Conservation (phyloP, 2,329 filamentous ascomycete genomes). For the Botrytis paeoniae region DNA sequence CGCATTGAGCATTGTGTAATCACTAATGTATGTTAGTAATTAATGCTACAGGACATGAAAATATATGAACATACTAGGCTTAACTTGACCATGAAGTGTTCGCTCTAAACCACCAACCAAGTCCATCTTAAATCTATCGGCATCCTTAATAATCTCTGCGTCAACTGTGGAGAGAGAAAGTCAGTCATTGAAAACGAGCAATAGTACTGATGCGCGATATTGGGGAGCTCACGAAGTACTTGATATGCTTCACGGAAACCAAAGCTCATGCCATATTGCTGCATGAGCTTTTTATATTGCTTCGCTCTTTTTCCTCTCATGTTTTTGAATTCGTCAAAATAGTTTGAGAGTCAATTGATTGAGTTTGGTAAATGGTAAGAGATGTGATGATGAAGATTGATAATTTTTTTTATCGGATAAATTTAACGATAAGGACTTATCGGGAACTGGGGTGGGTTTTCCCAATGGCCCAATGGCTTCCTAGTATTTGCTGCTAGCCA, state of each 20-base stretch:
- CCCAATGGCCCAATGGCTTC: not conserved
- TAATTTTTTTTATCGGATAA: conserved; percentile 22
- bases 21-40: conserved; percentile 46
- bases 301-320: conserved; percentile 69
- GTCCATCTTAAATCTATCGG: conserved; percentile 84
- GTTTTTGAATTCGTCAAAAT: conserved; percentile 32
- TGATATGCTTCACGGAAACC: conserved; percentile 94
- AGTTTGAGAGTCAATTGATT: not conserved
- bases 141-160: conserved; percentile 78
- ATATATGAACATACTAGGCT: conserved; percentile 59
- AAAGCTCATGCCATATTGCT: conserved; percentile 82
- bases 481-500: not conserved
- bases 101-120: conserved; percentile 72
- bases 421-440: conserved; percentile 26
- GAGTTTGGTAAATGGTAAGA: not conserved
- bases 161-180: conserved; percentile 56
- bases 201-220: conserved; percentile 7
- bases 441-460: conserved; percentile 12
- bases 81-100: conserved; percentile 83
- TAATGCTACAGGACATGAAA: not conserved
- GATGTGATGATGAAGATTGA: conserved; percentile 12
- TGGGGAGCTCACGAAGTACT: conserved; percentile 59
- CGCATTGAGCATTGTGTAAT: conserved; percentile 80
- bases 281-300: conserved; percentile 88
- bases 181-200: conserved; percentile 18